Base-by-base conservation (phyloP, 2,329 filamentous ascomycete species). In the Ascosphaera apis region DNA sequence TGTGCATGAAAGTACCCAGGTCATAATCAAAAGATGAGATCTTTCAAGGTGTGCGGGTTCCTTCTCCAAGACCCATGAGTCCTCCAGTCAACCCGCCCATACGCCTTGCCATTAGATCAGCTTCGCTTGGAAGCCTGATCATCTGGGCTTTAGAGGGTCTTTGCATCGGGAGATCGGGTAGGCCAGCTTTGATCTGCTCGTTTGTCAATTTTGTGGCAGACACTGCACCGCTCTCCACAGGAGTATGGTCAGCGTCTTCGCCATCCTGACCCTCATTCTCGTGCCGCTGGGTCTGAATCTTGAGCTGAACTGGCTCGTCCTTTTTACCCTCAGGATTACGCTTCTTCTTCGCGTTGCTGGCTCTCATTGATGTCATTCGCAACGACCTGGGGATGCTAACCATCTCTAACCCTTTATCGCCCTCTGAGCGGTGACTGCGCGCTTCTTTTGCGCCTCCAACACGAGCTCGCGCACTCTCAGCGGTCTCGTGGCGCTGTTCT, bases 41-140 rank as follows among this genome's bases (percentile, higher is more conserved):
- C n/a, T n/a, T n/a, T 47, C 44, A 53, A 4, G 49, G 46, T 2
- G 53, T 56, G 37, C 48, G 45, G 3, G 48, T 52, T 11, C 48
- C 46, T 34, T 58, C 54, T 8, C 50, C 51, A 30, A 54, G 45
- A 3, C 62, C 62, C 48, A 65, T 66, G 50, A 69, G 53, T 25
- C 61, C 58, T 8, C 63, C 61, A 13, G 62, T 61, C 37, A 69
- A 47, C 1, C 65, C 65, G 40, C 63, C 56, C 66, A 70, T 70
- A 25, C 65, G 54, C 27, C 66, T 51, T 25, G 62, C 62, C 15
- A 71, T 47, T 25, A 71, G 45, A 53, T 71, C 67, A 43, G 69
- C 66, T 41, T 66, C 61, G 40, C 65, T 69, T 3, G 61, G 63
- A 39, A 70, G 47, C 41, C 63, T 66, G 21, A 60, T 55, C 41